Evolutionary conservation across 495 filamentous ascomycete genomes (phyloP).

Genomic region (Parmelia sp.): DNA sequence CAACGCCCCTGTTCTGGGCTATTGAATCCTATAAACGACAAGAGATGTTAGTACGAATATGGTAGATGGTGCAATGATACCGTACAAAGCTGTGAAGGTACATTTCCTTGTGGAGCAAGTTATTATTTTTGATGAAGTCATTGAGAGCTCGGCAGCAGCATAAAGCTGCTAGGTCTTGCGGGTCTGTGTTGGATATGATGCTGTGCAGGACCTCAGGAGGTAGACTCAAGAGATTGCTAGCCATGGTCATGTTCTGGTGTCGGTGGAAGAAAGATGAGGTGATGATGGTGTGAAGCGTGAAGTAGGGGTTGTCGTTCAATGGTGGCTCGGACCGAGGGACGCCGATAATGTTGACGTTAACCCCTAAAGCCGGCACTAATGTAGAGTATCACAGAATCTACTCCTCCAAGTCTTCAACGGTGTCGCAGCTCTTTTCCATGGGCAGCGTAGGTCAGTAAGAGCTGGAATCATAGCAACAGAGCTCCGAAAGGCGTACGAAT

Average conservation of each 20-base stretch:
- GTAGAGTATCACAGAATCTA: no score
- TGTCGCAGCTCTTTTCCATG: no score
- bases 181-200: constrained; percentile 49
- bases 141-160: constrained; percentile 44
- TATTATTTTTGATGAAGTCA: constrained; percentile 44
- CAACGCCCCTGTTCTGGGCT: constrained; percentile 14
- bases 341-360: no score
- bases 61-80: constrained; percentile 2
- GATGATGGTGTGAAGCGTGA: neutral
- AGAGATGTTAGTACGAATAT: constrained; percentile 11
- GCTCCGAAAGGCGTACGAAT: no score
- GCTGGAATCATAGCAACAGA: no score
- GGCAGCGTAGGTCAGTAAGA: no score
- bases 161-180: constrained; percentile 44
- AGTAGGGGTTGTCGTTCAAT: neutral
- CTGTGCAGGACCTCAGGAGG: constrained; percentile 53
- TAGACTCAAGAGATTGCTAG: constrained; percentile 25
- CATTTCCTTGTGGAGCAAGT: constrained; percentile 44
- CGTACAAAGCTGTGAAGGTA: constrained; percentile 45
- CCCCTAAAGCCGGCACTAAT: no score
- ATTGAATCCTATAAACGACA: constrained; percentile 36
- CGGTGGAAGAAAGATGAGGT: neutral
- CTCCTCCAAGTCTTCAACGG: no score
- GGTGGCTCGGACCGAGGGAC: no score
- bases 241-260: neutral